phyloP scores from a whole-genome alignment of 805 yeast genomes.

The Metschnikowia gelsemii region DNA sequence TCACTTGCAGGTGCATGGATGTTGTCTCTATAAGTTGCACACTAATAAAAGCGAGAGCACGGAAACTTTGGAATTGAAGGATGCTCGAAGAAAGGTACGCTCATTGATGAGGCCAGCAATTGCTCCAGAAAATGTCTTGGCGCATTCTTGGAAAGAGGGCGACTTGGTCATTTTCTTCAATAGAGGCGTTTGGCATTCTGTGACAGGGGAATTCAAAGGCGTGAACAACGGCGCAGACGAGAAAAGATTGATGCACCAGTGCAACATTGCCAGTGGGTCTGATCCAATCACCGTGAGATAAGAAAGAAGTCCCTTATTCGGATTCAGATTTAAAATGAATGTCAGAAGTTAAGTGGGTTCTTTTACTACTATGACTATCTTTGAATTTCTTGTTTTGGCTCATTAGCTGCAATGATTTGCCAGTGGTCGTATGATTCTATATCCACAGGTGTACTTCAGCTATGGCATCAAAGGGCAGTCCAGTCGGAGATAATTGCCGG shows the following conservation, averaged over 20 bases:
- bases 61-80: conserved; percentile 54
- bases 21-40: conserved; percentile 71
- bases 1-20: conserved; percentile 85
- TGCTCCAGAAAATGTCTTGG: conserved; percentile 67
- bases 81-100: conserved; percentile 73
- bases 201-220: conserved; percentile 77
- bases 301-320: too few relatives aligned
- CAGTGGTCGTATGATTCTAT: too few relatives aligned
- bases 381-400: too few relatives aligned
- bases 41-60: conserved; percentile 50
- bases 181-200: conserved; percentile 90
- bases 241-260: conserved; percentile 87
- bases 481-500: too few relatives aligned
- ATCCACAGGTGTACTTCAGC: too few relatives aligned
- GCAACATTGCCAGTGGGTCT: conserved; percentile 80
- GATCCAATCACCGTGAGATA: conserved; percentile 49
- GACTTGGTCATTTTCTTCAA: conserved; percentile 85
- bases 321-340: too few relatives aligned
- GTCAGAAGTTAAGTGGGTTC: background rate
- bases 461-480: too few relatives aligned
- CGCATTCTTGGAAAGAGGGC: conserved; percentile 81
- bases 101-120: conserved; percentile 84
- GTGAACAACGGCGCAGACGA: conserved; percentile 55
- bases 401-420: too few relatives aligned
- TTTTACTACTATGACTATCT: too few relatives aligned